Evolutionary conservation across 2,329 filamentous ascomycete species (phyloP).

Genomic region (Botrytis sinoallii): DNA sequence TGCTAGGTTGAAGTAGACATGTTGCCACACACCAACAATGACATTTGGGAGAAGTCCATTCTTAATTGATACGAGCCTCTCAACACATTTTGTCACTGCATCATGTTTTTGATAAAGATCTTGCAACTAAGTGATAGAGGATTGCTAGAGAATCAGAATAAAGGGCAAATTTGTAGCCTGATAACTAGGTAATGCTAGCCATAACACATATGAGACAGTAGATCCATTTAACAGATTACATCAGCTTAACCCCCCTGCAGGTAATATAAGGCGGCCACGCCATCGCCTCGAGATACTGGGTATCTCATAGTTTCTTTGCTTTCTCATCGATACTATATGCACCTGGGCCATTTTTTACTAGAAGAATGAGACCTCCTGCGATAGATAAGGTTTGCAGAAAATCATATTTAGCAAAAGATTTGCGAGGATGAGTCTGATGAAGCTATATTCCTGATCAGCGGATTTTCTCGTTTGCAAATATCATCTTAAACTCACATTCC

Average conservation of each 20-base stretch:
- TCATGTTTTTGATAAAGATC: too few species aligned
- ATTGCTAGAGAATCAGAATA: too few species aligned
- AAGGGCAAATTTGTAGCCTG: too few species aligned
- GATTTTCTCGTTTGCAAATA: slow-evolving; percentile 6
- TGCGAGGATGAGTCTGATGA: slow-evolving; percentile 96
- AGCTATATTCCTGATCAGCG: slow-evolving; percentile 54
- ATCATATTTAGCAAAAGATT: slow-evolving; percentile 99
- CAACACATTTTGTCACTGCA: too few species aligned
- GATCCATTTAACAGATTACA: not conserved
- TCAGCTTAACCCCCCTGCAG: not conserved
- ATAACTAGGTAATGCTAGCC: too few species aligned
- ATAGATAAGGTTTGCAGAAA: slow-evolving; percentile 99
- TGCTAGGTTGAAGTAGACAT: too few species aligned
- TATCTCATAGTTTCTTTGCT: slow-evolving; percentile 71
- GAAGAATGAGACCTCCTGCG: slow-evolving; percentile 88
- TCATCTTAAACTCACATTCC: slow-evolving; percentile 69
- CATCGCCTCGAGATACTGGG: not conserved
- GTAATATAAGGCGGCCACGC: not conserved
- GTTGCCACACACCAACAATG: too few species aligned
- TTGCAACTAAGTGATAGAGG: too few species aligned
- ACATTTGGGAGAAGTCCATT: too few species aligned
- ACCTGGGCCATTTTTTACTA: slow-evolving; percentile 97
- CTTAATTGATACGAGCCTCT: too few species aligned
- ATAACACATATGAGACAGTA: too few species aligned
- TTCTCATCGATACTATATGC: slow-evolving; percentile 99